Base-by-base conservation (phyloP, 139 green algal species). In the Marvania coccoides region DNA sequence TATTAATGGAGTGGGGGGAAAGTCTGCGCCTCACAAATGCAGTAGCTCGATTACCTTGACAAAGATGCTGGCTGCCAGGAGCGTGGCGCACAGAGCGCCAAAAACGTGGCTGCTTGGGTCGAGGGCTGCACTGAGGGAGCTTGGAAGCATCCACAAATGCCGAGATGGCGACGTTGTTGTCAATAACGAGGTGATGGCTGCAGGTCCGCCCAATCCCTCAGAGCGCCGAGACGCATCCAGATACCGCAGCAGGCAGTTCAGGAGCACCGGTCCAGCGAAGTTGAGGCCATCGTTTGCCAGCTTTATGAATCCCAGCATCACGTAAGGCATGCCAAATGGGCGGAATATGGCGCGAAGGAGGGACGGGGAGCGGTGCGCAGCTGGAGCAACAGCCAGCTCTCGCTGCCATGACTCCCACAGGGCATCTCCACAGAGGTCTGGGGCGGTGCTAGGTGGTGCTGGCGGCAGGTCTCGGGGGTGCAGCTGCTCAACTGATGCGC, bases 211-310 rank as follows among this genome's bases (percentile, higher is more conserved):
- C 8, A 40, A 46, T 38, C 1, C 26, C 13, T n/a, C 35, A 24
- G 6, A n/a, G 29, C 10, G 15, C 26, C 3, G 56, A 2, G 31
- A 29, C 3, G 13, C 33, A 24, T 5, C 51, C 30, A 95, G 46
- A 58, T 81, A 82, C 3, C 60, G 35, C n/a, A 96, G 69, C 47
- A 96, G 75, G 3, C 73, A 47, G 47, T 88, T 86, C 8, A 96
- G 87, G 55, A 96, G 79, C 56, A 95, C 53, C 0, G 88, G 81
- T 1, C 74, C 78, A 1, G 75, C 60, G 69, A 95, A 88, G 48
- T 69, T 78, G 2, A 95, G 75, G 0, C 60, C 69, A 42, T 95
- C 88, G 26, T 78, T 83, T 0, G 74, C 12, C 8, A 90, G 61
- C 76, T 89, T 88, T 28, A 88, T 33, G 3, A 73, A 1, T 0